Evolutionary conservation across 1,284 basidiomycete genomes (phyloP), one percentile per base, ranked within the genome.

Genomic region (Leccinum insolens): DNA sequence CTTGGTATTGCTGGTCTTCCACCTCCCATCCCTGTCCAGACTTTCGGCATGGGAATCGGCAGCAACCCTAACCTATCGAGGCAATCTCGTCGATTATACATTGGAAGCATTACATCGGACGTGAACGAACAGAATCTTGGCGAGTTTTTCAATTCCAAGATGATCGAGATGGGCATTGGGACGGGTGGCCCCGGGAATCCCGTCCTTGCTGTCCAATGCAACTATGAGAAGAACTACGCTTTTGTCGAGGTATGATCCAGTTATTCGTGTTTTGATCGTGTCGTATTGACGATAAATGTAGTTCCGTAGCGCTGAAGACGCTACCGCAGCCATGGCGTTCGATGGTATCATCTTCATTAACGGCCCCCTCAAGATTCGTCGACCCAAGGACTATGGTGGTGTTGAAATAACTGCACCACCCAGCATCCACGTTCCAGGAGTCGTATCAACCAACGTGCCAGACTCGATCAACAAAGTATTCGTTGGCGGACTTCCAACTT

Each of bases 391-490:
- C 76, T 99, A 98, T 76, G 90, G 94, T 63, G 94, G 94, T 28
- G 76, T 82, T 63, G 90, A 93, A 64, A 84, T 89, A 61, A 81
- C 82, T 55, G 80, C 86, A 17, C 49, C 49, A 22, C 85, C 89
- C 39, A 87, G 86, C 68, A 85, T 94, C 68, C 91, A 95, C 76
- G 94, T 98, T 66, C 95, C 96, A 28, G 95, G 96, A 67, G 92
- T 96, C 63, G 93, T 98, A 46, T 96, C 94, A n/a, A 96, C 95
- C 61, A 97, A 95, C 72, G 95, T 98, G 15, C 95, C 96, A 22
- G 98, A 99, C 80, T 95, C 95, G 49, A 93, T 94, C 77, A 96
- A 99, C 88, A 99, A 99, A 84, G 88, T 99, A 69, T 99, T 98
- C 75, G 93, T 99, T 69, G 98, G 98, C 64, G 97, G 96, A 67